Percentiles rank a stretch among this genome's conserved stretches.
These are phyloP conservation scores for Xylariaceae sp. DNA, from an alignment of 2,329 filamentous ascomycete genomes.

Conservation along the genomic window DNA sequence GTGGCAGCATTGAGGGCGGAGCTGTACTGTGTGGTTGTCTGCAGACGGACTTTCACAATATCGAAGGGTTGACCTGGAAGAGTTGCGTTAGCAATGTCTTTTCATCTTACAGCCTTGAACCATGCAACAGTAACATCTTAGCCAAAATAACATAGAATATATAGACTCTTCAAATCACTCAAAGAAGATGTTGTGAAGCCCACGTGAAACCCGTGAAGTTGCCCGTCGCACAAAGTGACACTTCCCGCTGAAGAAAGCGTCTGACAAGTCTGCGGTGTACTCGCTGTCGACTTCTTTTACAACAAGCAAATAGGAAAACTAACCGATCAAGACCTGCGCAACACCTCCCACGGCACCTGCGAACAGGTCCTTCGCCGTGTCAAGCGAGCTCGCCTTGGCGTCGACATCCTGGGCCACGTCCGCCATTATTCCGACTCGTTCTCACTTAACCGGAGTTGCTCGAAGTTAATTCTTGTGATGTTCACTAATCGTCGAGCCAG, in stretches of 20 bases:
- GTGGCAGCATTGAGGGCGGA: constrained; percentile 74
- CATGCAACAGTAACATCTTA: background rate
- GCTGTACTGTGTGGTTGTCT: constrained; percentile 78
- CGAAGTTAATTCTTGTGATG: background rate
- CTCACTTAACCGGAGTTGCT: background rate
- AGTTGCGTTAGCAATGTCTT: background rate
- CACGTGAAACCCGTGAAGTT: background rate
- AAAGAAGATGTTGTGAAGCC: background rate
- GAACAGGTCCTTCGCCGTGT: constrained; percentile 82
- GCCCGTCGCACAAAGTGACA: background rate
- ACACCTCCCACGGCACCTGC: constrained; percentile 87
- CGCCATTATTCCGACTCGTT: constrained; percentile 27
- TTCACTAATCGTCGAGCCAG: background rate
- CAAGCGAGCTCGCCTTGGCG: constrained; percentile 38
- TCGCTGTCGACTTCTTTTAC: background rate
- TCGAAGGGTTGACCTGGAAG: constrained; percentile 65
- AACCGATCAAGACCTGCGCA: constrained; percentile 90
- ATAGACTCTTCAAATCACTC: no score
- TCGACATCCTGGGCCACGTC: constrained; percentile 32
- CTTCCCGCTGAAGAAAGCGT: background rate
- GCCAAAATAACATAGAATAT: no score
- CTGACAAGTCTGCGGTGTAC: background rate
- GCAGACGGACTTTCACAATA: constrained; percentile 95
- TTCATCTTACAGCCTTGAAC: background rate
- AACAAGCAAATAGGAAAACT: constrained; percentile 33